Base-by-base conservation (phyloP, 495 filamentous ascomycete genomes). In the Penicillium turbatum region DNA sequence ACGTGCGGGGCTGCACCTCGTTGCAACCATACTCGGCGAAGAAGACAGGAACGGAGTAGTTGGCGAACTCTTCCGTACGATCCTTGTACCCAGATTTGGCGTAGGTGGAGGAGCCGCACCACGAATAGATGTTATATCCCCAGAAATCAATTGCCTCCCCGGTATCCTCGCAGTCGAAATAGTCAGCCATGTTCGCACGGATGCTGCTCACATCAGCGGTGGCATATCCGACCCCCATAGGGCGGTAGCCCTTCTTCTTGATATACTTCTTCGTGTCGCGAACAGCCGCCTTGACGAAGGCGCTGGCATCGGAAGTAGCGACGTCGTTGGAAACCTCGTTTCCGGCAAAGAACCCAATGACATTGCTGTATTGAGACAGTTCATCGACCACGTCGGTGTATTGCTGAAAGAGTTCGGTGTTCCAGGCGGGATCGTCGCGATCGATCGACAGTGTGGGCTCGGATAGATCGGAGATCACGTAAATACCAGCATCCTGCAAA, bases 11-110 rank as follows among this genome's bases (percentile, higher is more conserved):
- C 15, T 75, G 72, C 19, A 84, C 83, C 9, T 78, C 72, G 74
- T 96, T 97, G 81, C 93, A 98, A 32, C 93, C 93, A 69, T 98
- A 98, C 71, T 98, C 93, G 49, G 93, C 91, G 69, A 97, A 97
- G 83, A 98, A 98, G 55, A 88, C 85, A 38, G 93, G 93, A 6
- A 96, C 87, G 6, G 87, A 87, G 76, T 92, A 98, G 67, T 86
- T 86, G 42, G 73, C 67, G 73, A 96, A 97, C 72, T 95, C 89
- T 35, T 85, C 71, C 34, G 89, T 90, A 61, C 91, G 84, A 24
- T 78, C 79, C 57, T 87, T 76, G 71, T 89, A 98, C 13, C 89
- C 87, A 0, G 92, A 97, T 15, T 71, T 57, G 41, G 72, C 60
- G 65, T 86, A 92, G 50, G 78, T 81, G 53, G 86, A 92, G 44